A percentile compares a stretch with the other conserved stretches of the same genome.
Conservation (phyloP, 2,329 filamentous ascomycete species). For the Epichloe baconii region DNA sequence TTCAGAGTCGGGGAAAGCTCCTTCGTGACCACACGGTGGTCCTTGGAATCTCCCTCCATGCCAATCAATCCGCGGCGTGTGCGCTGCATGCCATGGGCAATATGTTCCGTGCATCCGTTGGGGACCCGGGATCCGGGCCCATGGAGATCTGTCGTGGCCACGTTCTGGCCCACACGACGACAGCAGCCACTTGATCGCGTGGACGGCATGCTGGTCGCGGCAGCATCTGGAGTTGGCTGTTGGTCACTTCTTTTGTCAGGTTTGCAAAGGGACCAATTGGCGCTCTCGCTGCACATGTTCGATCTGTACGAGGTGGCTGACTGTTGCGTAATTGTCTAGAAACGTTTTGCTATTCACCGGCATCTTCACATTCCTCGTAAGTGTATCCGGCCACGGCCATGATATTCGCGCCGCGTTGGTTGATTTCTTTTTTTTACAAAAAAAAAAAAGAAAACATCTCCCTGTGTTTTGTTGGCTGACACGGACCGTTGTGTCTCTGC, state of each 20-base stretch:
- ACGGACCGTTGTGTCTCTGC: background rate
- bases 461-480: background rate
- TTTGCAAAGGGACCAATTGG: background rate
- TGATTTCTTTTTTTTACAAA: background rate
- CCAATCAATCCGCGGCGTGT: background rate
- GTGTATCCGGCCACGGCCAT: constrained; percentile 14
- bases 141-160: constrained; percentile 4
- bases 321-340: constrained; percentile 26
- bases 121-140: background rate
- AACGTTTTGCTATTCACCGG: constrained; percentile 69
- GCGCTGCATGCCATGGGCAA: background rate
- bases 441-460: too few relatives aligned
- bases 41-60: background rate
- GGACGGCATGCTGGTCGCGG: background rate
- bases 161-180: constrained; percentile 1
- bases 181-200: background rate
- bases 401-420: background rate
- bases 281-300: background rate
- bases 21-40: constrained; percentile 1
- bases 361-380: constrained; percentile 77
- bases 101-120: background rate
- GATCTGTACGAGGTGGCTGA: constrained; percentile 13
- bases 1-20: background rate
- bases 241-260: constrained; percentile 23
- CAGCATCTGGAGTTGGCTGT: constrained; percentile 5